Evolutionary conservation across 768 basidiomycete genomes (phyloP), one percentile per base, ranked within the genome.

Genomic region (Podaxis carcinomalis): DNA sequence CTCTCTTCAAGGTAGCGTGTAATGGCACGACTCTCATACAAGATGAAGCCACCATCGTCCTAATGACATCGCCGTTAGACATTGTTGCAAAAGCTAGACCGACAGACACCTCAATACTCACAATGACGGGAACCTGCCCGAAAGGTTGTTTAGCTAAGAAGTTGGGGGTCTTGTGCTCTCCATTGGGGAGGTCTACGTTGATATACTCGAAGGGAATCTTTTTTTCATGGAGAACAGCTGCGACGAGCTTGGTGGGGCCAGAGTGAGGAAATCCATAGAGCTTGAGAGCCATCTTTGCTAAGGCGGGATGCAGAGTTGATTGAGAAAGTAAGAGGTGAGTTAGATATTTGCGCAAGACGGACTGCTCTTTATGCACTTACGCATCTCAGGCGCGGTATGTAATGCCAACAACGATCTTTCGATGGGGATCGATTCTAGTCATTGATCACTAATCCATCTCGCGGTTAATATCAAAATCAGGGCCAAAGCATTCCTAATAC

Each of bases 21-120:
- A 56, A 87, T 84, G 0, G 84, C 83, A 21, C 83, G 77, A 44
- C 77, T 77, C 62, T 85, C 85, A 70, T 76, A 85, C 14, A 88
- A 66, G 53, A 77, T 70, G 67, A 87, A 80, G 2, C 83, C 84
- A 35, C 82, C 81, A 13, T 86, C 83, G 56, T 81, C 71, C 79
- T 80, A 51, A 32, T n/a, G n/a, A 36, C 19, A 11, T 9, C 14
- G 56, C 10, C 53, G 60, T 13, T 49, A 10, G 11, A 37, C 5
- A 16, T 10, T 14, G 23, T 44, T 37, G 1, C 1, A 21, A n/a
- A 11, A n/a, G 5, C 35, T 9, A 23, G 19, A 11, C 13, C 19
- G 32, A 23, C n/a, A 14, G 32, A 32, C 21, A 37, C 3, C 19
- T n/a, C 21, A 13, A 25, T 10, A 66, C 74, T 51, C 55, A 78